Evolutionary conservation across 176 grass and related monocot species (phyloP), one percentile per base, ranked within the genome.

Genomic region (Lolium multiflorum): DNA sequence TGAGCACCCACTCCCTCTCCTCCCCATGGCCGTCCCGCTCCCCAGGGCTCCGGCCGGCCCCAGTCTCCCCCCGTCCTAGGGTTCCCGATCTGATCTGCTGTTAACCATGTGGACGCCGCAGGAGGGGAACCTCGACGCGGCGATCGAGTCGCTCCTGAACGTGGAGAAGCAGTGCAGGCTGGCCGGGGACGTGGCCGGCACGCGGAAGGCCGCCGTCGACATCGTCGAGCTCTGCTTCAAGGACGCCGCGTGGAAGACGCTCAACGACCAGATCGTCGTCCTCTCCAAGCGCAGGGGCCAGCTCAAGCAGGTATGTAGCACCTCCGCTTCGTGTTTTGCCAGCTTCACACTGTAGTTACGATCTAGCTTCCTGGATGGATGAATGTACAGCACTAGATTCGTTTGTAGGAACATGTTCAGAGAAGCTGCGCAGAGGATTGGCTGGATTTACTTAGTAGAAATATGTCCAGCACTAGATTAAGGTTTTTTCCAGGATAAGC

Each of bases 101-200:
- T 4, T 69, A 41, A 11, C 10, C 64, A 25, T 49, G 10, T 24
- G 63, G 50, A 25, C 11, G 58, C 9, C 55, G 84, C 80, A 91
- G 93, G 93, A 92, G 89, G 93, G 90, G 9, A 93, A 89, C 87
- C 93, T 98, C 25, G 91, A 95, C 43, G 91, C 54, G 17, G 54
- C 54, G 54, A 56, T 56, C 54, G 54, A 56, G 54, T 56, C 90
- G 81, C 88, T 95, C 7, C 82, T 98, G 10, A 98, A 93, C n/a
- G 91, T 91, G 56, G 95, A 95, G 87, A 98, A 98, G 80, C 95
- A 98, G 82, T 92, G 95, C 91, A 79, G 95, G 60, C 80, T 98
- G 71, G 85, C 85, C 7, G 87, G 91, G 71, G 95, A 98, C 48
- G 95, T 98, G 6, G 87, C 86, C 16, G 95, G 95, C 31, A 98